Evolutionary conservation across 2,329 filamentous ascomycete genomes (phyloP), one percentile per base, ranked within the genome.

Genomic region (Arthroderma sp.): DNA sequence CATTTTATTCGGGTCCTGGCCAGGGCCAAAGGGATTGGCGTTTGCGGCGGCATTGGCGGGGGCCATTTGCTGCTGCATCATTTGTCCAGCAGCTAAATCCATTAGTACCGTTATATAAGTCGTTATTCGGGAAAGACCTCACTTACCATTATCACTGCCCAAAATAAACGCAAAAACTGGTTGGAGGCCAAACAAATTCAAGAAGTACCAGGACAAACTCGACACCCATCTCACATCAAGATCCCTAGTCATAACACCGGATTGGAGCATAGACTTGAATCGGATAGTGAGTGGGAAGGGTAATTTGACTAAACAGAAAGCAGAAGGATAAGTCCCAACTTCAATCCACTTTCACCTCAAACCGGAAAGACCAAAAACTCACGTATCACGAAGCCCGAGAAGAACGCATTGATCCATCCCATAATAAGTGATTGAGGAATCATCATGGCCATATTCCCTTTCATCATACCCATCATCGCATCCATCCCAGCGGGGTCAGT

Each of bases 381-480:
- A 94, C 86, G 86, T 51, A 98, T 95, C 40, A 98, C 91, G 60
- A 95, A 98, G 30, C 91, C 91, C 43, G 86, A 93, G 59, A 98
- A 98, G 62, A 96, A 98, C 0, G 91, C 88, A 68, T 98, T 98
- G 63, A 98, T 96, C 91, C 91, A 98, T 53, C 89, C 91, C 91
- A 98, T 98, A 55, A 98, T 98, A 61, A 98, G 68, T 4, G 88
- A 96, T 66, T 98, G 94, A 40, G 91, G 91, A 47, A 98, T 86
- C 71, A 98, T 96, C 91, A 96, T 98, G 52, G 91, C 89, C 84
- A 98, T 94, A 62, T 98, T 94, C 47, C 88, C 88, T 77, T 98
- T 98, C 86, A 98, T 94, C 86, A 94, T 94, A 54, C 91, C 89
- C 91, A 98, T 98, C 91, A 98, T 98, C 54, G 88, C 89, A 61